These are phyloP conservation scores for Parathielavia appendiculata DNA, from an alignment of 495 filamentous ascomycete species.

Conservation along the genomic window DNA sequence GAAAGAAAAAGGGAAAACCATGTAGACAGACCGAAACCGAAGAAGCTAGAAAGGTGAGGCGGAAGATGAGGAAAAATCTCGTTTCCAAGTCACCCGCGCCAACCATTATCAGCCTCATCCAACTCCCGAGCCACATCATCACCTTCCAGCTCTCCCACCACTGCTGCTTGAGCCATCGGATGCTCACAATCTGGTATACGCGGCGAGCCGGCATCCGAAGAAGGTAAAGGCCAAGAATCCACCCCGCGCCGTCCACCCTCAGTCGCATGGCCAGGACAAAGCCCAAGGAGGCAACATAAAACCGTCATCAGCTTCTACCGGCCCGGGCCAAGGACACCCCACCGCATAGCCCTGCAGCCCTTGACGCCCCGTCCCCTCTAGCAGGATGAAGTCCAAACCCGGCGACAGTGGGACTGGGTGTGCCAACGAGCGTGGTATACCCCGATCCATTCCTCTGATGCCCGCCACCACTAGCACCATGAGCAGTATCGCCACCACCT, in stretches of 20 bases:
- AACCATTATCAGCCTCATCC: not conserved
- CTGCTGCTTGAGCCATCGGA: no score
- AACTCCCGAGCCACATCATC: not conserved
- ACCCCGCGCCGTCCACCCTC: not conserved
- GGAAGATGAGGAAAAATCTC: not conserved
- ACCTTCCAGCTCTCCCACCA: not conserved
- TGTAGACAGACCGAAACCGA: no score
- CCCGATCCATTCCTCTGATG: slow-evolving; percentile 15
- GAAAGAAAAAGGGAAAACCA: not conserved
- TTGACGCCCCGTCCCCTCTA: not conserved
- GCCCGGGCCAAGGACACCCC: not conserved
- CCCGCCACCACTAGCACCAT: not conserved
- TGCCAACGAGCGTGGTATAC: slow-evolving; percentile 14
- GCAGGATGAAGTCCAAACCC: not conserved
- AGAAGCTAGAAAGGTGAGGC: not conserved
- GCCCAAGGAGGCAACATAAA: not conserved
- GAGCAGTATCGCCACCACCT: not conserved
- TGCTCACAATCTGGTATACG: not conserved
- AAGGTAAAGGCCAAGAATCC: not conserved
- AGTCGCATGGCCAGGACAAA: not conserved
- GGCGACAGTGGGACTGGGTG: not conserved
- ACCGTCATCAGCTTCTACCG: not conserved
- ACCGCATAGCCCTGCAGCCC: not conserved
- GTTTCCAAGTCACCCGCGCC: not conserved
- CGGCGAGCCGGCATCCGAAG: not conserved